Evolutionary conservation across 2,329 filamentous ascomycete species (phyloP), one percentile per base, ranked within the genome.

Genomic region (Onygena corvina): DNA sequence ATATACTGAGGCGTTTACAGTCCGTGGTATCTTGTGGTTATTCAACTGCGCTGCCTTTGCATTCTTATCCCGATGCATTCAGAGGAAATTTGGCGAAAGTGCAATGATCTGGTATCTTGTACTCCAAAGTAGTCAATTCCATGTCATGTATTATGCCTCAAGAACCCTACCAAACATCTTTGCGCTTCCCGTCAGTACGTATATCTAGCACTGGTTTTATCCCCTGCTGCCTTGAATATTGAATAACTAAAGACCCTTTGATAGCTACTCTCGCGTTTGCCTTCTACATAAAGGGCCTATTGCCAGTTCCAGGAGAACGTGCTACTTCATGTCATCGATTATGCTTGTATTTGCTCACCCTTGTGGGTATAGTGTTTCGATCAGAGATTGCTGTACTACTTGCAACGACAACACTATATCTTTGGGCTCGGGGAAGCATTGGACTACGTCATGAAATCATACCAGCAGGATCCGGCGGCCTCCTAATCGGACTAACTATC

Each of bases 131-230:
- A 83, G 80, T 64, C 90, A 96, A 66, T 98, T 98, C 61, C 92
- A 98, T 67, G 70, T 94, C 53, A 75, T 92, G 53, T 98, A 87
- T 67, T 98, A 98, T 70, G 83, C 89, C 11, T 92, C 88, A 12
- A 76, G 92, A 53, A 92, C 88, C 2, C 70, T 98, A 56, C 92
- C 92, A 1, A 98, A 98, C 64, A 94, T 93, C 84, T 94, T 95
- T 67, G 89, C 92, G 16, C 92, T 96, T 69, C 79, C 80, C 7
- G 69, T 95, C 51, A 86, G 83, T 90, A 72, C 67, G 81, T 74
- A 30, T 31, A 21, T 3, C 20, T 23, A 23, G 16, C 27, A 20
- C 45, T 23, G 14, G 42, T 42, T 23, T 12, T 30, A 25, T 27
- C 34, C 12, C 16, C n/a, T n/a, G n/a, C 8, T 4, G 29, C 9